Base-by-base conservation (phyloP, 768 basidiomycete species). In the Lentinus tigrinus region DNA sequence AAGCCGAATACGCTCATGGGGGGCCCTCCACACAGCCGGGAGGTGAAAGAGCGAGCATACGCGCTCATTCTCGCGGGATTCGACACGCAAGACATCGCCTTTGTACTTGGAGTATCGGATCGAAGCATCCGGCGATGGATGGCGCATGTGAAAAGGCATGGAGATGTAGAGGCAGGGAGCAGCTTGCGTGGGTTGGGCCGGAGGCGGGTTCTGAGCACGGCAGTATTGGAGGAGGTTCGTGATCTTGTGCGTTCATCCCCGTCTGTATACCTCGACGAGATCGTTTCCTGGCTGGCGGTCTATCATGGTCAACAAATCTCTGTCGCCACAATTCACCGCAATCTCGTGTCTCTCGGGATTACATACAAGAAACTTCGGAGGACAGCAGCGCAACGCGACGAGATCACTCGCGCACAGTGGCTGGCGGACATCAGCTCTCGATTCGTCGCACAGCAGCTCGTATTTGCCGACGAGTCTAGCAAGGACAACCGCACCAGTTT, bases 381-480 rank as follows among this genome's bases (percentile, higher is more conserved):
- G 24, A 26, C 48, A 3, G 67, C 67, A 0, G 43, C 56, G 1
- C 60, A 69, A 47, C 34, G 63, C 31, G 63, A 69, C 43, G 19
- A 46, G n/a, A 17, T 46, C 31, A 36, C 31, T 0, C 43, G 31
- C n/a, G 13, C 16, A 1, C 43, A 54, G 19, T 54, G 52, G 59
- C 63, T 36, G 58, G 56, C 16, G 4, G 40, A 63, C 27, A 63
- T 66, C 43, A 24, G 36, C 9, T 54, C 54, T 66, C 2, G 49
- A 43, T 31, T 44, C 21, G 6, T 13, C n/a, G 19, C 43, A 6
- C 10, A 11, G 10, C 65, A 67, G 56, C 51, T 72, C 26, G 58
- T 73, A 17, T 63, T 66, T 17, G 62, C 67, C 14, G 71, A 74
- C 52, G 68, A 74, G 58, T 60, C 65, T 2, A 70, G 68, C 57